Conservation (phyloP, 208 protist species). For the Trypanosoma melophagium region DNA sequence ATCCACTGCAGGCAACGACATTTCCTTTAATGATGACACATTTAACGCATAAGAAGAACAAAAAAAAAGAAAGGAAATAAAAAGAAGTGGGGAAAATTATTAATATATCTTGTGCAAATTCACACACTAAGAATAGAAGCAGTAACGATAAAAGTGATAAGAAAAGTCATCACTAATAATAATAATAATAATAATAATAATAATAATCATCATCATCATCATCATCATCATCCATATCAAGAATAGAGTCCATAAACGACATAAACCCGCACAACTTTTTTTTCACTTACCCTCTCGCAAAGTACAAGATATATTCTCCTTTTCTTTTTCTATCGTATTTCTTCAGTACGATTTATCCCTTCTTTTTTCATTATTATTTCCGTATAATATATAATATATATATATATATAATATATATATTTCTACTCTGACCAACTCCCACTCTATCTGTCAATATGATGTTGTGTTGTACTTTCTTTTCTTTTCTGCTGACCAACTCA, state of each 20-base stretch:
- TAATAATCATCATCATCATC: too few species aligned
- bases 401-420: constrained; percentile 5
- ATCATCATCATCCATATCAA: too few species aligned
- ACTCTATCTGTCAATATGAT: too few species aligned
- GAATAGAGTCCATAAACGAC: too few species aligned
- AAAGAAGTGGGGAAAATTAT: constrained; percentile 3
- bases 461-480: too few species aligned
- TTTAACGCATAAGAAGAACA: neutral
- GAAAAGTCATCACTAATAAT: too few species aligned
- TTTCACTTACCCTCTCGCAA: too few species aligned
- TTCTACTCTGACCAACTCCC: neutral
- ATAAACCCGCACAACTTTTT: too few species aligned
- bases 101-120: constrained; percentile 3
- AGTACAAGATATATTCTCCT: too few species aligned
- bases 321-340: too few species aligned
- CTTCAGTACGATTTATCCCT: neutral
- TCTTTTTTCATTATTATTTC: constrained; percentile 18
- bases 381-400: neutral
- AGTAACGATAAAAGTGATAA: constrained; percentile 7
- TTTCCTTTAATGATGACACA: neutral
- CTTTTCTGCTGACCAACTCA: too few species aligned
- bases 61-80: constrained; percentile 14
- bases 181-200: too few species aligned
- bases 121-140: constrained; percentile 11
- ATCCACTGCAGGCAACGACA: constrained; percentile 51